Base-by-base conservation (phyloP, 306 rosid genomes). In the Ziziphus jujuba region DNA sequence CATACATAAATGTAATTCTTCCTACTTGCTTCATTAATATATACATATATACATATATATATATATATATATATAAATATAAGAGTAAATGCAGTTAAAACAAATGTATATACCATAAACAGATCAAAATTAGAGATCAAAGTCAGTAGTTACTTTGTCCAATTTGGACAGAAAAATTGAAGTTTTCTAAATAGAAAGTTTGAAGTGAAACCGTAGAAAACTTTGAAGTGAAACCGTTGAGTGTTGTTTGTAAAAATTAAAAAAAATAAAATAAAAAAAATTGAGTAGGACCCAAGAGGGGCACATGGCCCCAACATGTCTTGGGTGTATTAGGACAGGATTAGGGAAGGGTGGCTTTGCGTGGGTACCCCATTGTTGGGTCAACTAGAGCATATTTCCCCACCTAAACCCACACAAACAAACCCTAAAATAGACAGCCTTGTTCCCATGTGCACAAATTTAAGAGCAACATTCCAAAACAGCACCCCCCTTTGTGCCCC, bases 401-500 rank as follows among this genome's bases (percentile, higher is more conserved):
- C 90, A 90, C 93, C 86, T 54, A 83, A 79, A 80, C 72, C 84
- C 84, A 78, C 80, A 81, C 25, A 84, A 71, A 75, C 69, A 80
- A 87, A 76, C 91, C 91, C 83, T 77, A 80, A 77, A 69, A 72
- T 84, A 84, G 92, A 88, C 96, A 81, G 70, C 89, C 57, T 93
- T 93, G 96, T 93, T 93, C 87, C 97, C 98, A 93, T 93, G 99
- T 93, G 99, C 87, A 34, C 87, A 50, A 83, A 87, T 87, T 92
- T 84, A 89, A 89, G 81, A 80, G 92, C 95, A 89, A 88, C 89
- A 81, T 90, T 86, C 97, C 96, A 90, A 93, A 86, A 76, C 86
- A 70, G 83, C 95, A 84, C 83, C 87, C 89, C 77, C 84, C 86
- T 83, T 85, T 90, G 86, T 83, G 84, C 77, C 81, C 57, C 64